phyloP scores from a whole-genome alignment of 169 alveolate species.

The Cryptosporidium xiaoi region DNA sequence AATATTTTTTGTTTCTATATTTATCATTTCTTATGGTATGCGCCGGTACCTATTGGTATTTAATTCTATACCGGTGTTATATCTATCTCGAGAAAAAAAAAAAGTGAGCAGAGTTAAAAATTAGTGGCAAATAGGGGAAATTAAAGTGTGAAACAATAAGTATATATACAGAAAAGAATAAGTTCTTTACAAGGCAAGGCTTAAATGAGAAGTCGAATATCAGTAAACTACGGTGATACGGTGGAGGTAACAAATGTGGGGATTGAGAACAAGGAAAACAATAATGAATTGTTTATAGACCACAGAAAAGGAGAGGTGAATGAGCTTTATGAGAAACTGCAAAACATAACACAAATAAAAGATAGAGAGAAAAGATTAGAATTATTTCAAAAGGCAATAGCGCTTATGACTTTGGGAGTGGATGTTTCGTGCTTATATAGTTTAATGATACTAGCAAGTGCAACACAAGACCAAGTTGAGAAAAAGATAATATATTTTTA shows the following conservation, averaged over 20 bases:
- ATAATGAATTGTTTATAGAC: conserved; percentile 84
- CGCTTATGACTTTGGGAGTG: conserved; percentile 92
- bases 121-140: too few species aligned
- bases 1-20: background rate
- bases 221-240: conserved; percentile 58
- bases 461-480: conserved; percentile 96
- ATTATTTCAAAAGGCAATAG: conserved; percentile 90
- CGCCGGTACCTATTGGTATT: background rate
- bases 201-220: conserved; percentile 49
- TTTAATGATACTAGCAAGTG: conserved; percentile 96
- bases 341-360: conserved; percentile 82
- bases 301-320: conserved; percentile 91
- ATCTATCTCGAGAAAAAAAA: too few species aligned
- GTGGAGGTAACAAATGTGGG: conserved; percentile 17
- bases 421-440: conserved; percentile 97
- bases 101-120: too few species aligned
- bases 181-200: background rate
- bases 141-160: too few species aligned
- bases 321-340: conserved; percentile 83
- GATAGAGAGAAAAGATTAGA: conserved; percentile 88
- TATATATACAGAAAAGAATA: too few species aligned
- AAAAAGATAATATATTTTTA: conserved; percentile 98
- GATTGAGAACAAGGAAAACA: conserved; percentile 2
- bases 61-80: too few species aligned
- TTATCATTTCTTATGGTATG: background rate